These are phyloP conservation scores for Pontederia crassipes DNA, from an alignment of 176 grass and related monocot species.

Conservation along the genomic window DNA sequence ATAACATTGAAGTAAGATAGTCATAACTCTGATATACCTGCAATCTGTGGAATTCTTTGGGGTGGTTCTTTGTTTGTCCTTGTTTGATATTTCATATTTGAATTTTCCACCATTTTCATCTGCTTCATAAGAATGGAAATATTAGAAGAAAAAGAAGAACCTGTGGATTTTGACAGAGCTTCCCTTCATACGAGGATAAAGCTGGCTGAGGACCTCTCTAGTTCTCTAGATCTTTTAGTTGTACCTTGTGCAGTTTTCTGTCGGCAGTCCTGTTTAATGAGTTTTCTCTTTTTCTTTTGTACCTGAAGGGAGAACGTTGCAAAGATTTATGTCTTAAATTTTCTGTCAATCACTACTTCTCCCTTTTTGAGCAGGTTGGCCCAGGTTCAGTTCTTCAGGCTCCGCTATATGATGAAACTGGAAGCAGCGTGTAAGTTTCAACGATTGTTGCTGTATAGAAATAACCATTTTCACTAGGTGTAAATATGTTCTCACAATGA, in stretches of 20 bases:
- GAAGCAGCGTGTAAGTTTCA: slow-evolving; percentile 80
- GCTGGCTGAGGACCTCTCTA: too few species aligned
- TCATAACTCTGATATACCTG: neutral
- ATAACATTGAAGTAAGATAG: slow-evolving; percentile 95
- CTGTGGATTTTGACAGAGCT: too few species aligned
- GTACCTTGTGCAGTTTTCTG: too few species aligned
- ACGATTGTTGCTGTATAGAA: slow-evolving; percentile 12
- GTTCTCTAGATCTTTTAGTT: too few species aligned
- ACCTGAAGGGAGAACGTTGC: neutral
- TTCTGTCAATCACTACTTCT: slow-evolving; percentile 11
- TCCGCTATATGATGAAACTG: slow-evolving; percentile 52
- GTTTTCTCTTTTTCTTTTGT: neutral
- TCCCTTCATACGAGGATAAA: too few species aligned
- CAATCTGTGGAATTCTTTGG: too few species aligned
- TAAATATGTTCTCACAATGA: slow-evolving; percentile 29
- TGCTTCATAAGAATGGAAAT: too few species aligned
- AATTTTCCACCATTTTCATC: too few species aligned
- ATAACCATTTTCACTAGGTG: neutral
- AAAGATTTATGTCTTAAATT: neutral
- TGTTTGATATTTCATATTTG: too few species aligned
- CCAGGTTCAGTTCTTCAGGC: slow-evolving; percentile 88
- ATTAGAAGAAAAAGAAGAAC: too few species aligned
- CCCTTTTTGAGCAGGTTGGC: slow-evolving; percentile 61
- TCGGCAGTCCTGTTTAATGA: neutral
- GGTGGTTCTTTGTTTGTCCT: too few species aligned